A percentile compares a stretch with the other conserved stretches of the same genome.
These are phyloP conservation scores for Hypoxylon sp. DNA, from an alignment of 2,329 filamentous ascomycete genomes.

Conservation along the genomic window DNA sequence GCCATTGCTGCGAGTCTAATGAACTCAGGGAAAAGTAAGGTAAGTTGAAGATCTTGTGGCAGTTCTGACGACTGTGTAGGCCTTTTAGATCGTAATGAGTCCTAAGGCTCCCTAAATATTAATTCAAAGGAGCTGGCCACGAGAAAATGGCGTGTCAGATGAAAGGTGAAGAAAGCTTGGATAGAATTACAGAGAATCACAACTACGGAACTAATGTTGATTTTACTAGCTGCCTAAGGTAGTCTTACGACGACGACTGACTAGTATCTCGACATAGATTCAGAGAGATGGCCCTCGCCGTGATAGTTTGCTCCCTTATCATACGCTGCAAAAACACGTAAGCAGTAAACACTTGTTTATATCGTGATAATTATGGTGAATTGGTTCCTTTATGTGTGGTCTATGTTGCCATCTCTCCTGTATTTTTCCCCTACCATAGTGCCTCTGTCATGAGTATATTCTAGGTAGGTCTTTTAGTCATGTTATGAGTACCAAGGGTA, in stretches of 20 bases:
- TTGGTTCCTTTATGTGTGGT: background rate
- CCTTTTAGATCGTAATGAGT: background rate
- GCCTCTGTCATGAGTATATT: background rate
- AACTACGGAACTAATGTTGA: background rate
- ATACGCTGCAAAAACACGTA: background rate
- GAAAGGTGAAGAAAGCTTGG: background rate
- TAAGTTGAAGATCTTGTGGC: background rate
- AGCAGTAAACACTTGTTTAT: background rate
- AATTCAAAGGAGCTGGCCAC: background rate
- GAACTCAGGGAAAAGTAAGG: background rate
- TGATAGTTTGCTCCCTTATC: background rate
- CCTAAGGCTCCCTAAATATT: background rate
- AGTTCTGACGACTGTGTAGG: background rate
- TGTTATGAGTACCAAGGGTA: background rate
- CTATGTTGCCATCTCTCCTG: background rate
- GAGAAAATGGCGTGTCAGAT: background rate
- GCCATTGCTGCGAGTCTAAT: conserved; percentile 10
- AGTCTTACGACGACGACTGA: background rate
- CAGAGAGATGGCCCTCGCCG: background rate
- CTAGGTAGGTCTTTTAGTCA: background rate
- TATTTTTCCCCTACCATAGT: background rate
- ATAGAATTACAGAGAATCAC: background rate
- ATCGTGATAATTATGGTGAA: background rate
- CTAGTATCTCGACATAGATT: background rate
- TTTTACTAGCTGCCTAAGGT: too few relatives aligned